These are phyloP conservation scores for Talaromyces wortmannii DNA, from an alignment of 495 filamentous ascomycete species.

Conservation along the genomic window DNA sequence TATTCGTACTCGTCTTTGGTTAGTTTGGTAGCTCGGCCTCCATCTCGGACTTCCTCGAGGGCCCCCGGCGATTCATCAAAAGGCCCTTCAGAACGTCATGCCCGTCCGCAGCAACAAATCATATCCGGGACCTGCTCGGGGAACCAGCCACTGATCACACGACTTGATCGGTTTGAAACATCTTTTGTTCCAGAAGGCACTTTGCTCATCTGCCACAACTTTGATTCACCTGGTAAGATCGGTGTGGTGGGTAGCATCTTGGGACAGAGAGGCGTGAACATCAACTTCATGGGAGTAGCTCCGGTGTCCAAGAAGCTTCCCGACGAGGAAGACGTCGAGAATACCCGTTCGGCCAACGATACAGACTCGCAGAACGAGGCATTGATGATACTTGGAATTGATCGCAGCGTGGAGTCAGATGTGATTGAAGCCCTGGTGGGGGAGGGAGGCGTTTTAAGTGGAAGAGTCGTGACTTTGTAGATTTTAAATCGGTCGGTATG, in stretches of 20 bases:
- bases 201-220: conserved; percentile 61
- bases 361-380: conserved; percentile 43
- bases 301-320: conserved; percentile 21
- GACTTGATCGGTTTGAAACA: conserved; percentile 56
- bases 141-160: conserved; percentile 53
- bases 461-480: conserved; percentile 48
- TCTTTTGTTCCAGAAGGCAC: conserved; percentile 59
- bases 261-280: conserved; percentile 59
- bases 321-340: conserved; percentile 8
- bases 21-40: conserved; percentile 43
- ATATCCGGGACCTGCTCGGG: conserved; percentile 61
- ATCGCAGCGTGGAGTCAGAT: conserved; percentile 44
- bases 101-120: conserved; percentile 36
- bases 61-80: conserved; percentile 12
- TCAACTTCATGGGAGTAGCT: conserved; percentile 65
- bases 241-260: conserved; percentile 59
- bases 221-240: conserved; percentile 67
- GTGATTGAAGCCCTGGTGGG: conserved; percentile 46
- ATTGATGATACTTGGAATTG: conserved; percentile 67
- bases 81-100: neutral
- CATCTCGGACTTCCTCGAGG: conserved; percentile 17
- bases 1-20: conserved; percentile 54
- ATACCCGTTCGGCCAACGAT: conserved; percentile 6
- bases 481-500: neutral
- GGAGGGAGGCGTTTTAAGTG: conserved; percentile 55